These are phyloP conservation scores for Mycena indigotica DNA, from an alignment of 768 basidiomycete genomes.

Conservation along the genomic window DNA sequence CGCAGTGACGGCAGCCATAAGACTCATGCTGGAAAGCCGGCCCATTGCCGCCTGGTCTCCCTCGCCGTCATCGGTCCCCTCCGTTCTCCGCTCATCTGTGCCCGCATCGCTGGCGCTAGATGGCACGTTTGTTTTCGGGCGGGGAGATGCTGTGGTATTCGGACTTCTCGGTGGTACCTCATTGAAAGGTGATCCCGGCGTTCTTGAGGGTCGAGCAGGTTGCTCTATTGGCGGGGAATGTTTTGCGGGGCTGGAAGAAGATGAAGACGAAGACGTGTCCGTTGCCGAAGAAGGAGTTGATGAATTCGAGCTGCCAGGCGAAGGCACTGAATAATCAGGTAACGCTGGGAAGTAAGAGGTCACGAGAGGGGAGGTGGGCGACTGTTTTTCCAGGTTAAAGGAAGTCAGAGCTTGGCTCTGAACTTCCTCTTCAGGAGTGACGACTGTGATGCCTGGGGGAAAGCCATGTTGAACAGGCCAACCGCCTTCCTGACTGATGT, in stretches of 20 bases:
- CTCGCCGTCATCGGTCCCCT: slow-evolving; percentile 32
- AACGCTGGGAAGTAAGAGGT: slow-evolving; percentile 61
- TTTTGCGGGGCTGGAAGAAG: too few relatives aligned
- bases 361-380: slow-evolving; percentile 25
- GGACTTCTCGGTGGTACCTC: too few relatives aligned
- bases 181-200: not conserved
- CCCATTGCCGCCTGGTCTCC: slow-evolving; percentile 83
- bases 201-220: not conserved
- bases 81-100: slow-evolving; percentile 13
- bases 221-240: not conserved
- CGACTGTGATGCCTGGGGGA: slow-evolving; percentile 19
- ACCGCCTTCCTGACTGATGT: slow-evolving; percentile 17
- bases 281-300: slow-evolving; percentile 29
- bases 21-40: slow-evolving; percentile 87
- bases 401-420: slow-evolving; percentile 20
- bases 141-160: slow-evolving; percentile 10
- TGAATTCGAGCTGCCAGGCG: slow-evolving; percentile 28
- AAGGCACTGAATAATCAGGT: slow-evolving; percentile 25
- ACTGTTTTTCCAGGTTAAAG: slow-evolving; percentile 9
- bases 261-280: slow-evolving; percentile 24
- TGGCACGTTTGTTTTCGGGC: not conserved
- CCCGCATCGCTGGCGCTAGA: slow-evolving; percentile 11
- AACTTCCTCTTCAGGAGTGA: slow-evolving; percentile 20
- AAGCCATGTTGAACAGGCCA: slow-evolving; percentile 12
- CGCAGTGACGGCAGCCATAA: slow-evolving; percentile 86